These are phyloP conservation scores for Hypoxylon sp. DNA, from an alignment of 2,329 filamentous ascomycete species.

Conservation along the genomic window DNA sequence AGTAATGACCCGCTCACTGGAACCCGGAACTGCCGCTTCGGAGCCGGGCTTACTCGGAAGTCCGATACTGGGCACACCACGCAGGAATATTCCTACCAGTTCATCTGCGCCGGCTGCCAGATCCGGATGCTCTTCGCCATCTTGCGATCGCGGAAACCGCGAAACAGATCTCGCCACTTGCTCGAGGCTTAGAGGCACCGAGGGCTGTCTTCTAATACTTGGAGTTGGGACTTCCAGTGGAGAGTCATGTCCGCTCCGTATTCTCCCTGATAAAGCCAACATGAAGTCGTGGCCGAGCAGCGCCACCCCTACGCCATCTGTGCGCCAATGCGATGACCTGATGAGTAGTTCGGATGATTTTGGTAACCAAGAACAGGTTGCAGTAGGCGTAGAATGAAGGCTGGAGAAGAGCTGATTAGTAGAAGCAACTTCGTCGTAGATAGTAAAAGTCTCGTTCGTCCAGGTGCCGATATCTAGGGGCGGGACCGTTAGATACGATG, in stretches of 20 bases:
- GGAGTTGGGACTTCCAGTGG: not conserved
- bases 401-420: constrained; percentile 34
- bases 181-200: constrained; percentile 8
- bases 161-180: not conserved
- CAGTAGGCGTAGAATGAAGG: constrained; percentile 26
- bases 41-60: constrained; percentile 42
- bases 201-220: not conserved
- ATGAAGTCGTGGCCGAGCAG: constrained; percentile 38
- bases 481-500: not conserved
- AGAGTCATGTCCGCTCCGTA: not conserved
- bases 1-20: constrained; percentile 4
- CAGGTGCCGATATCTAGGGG: constrained; percentile 29
- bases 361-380: constrained; percentile 46
- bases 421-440: constrained; percentile 12
- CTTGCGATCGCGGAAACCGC: not conserved
- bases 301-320: constrained; percentile 43
- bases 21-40: not conserved
- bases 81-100: constrained; percentile 32
- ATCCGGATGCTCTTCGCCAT: constrained; percentile 9
- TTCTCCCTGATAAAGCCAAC: not conserved
- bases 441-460: constrained; percentile 31
- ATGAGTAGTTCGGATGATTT: constrained; percentile 33
- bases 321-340: constrained; percentile 44
- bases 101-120: constrained; percentile 40
- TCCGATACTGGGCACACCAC: constrained; percentile 46